Base-by-base conservation (phyloP, 345 rosid species). In the Corymbia maculata region DNA sequence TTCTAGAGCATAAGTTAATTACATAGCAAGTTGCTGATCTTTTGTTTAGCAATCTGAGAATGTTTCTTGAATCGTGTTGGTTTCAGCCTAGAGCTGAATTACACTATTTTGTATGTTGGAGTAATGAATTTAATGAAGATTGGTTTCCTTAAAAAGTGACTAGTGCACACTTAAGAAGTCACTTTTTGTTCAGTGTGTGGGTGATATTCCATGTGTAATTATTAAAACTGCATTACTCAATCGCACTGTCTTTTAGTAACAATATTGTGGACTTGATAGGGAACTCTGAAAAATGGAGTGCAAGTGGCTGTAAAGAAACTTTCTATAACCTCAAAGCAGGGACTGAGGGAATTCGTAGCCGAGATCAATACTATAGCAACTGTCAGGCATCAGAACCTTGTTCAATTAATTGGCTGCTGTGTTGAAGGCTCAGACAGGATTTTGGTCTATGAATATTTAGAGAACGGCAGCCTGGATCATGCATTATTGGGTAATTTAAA, bases 381-480 rank as follows among this genome's bases (percentile, higher is more conserved):
- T 93, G 93, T 94, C 88, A 95, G 88, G 90, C 99, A 97, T 92
- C 97, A 94, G 53, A 94, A 97, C 93, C 99, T 97, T 80, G 98
- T 97, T 90, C 96, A 94, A 91, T 92, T 97, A 90, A 85, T 95
- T 51, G 99, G 99, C 28, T 97, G 98, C 92, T 97, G 99, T 87
- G 89, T 93, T 68, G 91, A 95, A 91, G 95, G 95, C 86, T 70
- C 88, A 42, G 91, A 94, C 57, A 92, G 97, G 88, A 95, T 96
- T 86, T 93, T 97, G 88, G 99, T 97, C 47, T 97, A 97, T 51
- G 99, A 97, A 91, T 97, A 91, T 59, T 92, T 96, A 70, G 98
- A 96, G 90, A 96, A 97, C 91, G 94, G 92, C 90, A 97, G 98
- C 90, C 98, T 96, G 86, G 94, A 96, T 89, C 95, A 85, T 85